Evolutionary conservation across 2,329 filamentous ascomycete species (phyloP), one percentile per base, ranked within the genome.

Genomic region (Teratosphaeria destructans): DNA sequence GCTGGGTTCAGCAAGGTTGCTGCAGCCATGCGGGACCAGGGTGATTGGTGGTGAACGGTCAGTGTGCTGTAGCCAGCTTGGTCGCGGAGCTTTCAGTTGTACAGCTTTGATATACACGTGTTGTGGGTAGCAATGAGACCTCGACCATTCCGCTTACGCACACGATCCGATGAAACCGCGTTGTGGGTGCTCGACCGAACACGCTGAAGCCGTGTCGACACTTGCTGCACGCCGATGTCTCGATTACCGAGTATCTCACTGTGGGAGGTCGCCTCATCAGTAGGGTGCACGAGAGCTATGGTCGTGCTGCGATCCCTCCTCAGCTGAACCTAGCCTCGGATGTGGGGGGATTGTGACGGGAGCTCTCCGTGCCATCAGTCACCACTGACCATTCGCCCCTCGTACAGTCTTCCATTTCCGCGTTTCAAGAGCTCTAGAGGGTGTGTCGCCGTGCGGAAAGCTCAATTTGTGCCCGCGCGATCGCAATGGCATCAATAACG

Each of bases 1-100:
- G 94, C 94, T 62, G 94, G 94, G 61, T 97, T 96, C 81, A 87
- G 88, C 78, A 99, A 97, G 87, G 93, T 97, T 59, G 92, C 87
- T 57, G 83, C 85, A 70, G 93, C 94, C 71, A 97, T 97, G 93
- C 84, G 88, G 74, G 90, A 95, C 76, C 93, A 96, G 78, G 94
- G 94, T 71, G 93, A 97, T 77, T 97, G 92, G 93, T 97, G 82
- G 79, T 64, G 54, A 57, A 49, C 5, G 43, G 16, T n/a, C 27
- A n/a, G 39, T 23, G 8, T n/a, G 14, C 12, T 57, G 6, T 23
- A n/a, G 55, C 16, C 43, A 8, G 43, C 6, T 19, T 6, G 16
- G n/a, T 23, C 23, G 19, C 12, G 5, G 16, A 14, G 37, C 16
- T 12, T 23, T 49, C 19, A 19, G 1, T 10, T 49, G 43, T 49